Evolutionary conservation across 192 early-diverging fungal species (phyloP), one percentile per base, ranked within the genome.

Genomic region (Allomyces javanicus): DNA sequence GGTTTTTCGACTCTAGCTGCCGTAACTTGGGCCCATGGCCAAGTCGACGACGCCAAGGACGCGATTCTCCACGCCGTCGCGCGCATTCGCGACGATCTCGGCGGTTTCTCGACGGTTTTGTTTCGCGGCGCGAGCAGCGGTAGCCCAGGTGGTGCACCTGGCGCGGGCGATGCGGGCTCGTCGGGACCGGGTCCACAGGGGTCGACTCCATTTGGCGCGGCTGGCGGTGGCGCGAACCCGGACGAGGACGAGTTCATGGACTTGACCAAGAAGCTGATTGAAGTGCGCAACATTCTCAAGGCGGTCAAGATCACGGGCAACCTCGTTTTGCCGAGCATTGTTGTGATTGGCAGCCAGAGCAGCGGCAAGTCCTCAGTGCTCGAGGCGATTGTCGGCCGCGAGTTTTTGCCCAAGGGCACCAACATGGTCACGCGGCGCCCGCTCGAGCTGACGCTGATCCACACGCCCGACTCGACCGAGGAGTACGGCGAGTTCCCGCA

Each of bases 241-340:
- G 21, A 86, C n/a, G 86, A 89, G 64, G 80, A 88, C 55, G 83
- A 90, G 67, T 81, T 92, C 27, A 88, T 91, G 87, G 68, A 85
- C 67, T 71, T 98, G 66, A 98, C 93, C 14, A 92, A 90, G 70
- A 93, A 89, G 74, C 74, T 98, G 58, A 91, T 98, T 25, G 93
- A 98, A 73, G 86, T 98, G 33, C 85, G 94, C 64, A 95, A 88
- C 69, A 86, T 95, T 44, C 80, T 98, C 27, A 92, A 92, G 67
- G 86, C 87, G 4, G 87, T 98, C 67, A 80, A 89, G 67, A 83
- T 79, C 66, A 83, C 84, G 62, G 80, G 81, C 61, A 85, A 86
- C 11, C 79, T 96, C 61, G 85, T 83, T 67, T 72, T 98, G 17
- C 96, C 96, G 0, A 90, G 87, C 73, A 90, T 90, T 63, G 90